Evolutionary conservation across 768 basidiomycete genomes (phyloP).

Genomic region (Porphyrellus cyaneotinctus): DNA sequence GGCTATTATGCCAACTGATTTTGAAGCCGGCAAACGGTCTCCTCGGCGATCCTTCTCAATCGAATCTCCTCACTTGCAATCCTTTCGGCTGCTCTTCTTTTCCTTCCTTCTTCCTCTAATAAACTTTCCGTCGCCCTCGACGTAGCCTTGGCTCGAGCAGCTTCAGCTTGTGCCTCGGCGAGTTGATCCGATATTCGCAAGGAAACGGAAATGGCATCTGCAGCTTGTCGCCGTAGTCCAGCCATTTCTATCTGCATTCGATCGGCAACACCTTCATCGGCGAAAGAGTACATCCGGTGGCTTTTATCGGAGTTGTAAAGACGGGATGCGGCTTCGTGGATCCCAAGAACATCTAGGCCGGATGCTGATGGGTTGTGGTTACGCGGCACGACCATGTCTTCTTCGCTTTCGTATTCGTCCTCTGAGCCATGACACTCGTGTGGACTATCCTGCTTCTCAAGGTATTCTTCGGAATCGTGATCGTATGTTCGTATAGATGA

Average conservation of each 20-base stretch:
- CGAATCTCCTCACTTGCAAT: slow-evolving; percentile 45
- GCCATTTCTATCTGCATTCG: slow-evolving; percentile 64
- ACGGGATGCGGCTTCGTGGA: slow-evolving; percentile 36
- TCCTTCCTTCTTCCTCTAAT: slow-evolving; percentile 56
- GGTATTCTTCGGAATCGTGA: slow-evolving; percentile 37
- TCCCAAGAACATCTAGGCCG: slow-evolving; percentile 36
- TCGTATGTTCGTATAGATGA: slow-evolving; percentile 27
- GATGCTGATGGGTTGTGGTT: slow-evolving; percentile 39
- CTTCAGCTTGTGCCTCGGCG: slow-evolving; percentile 59
- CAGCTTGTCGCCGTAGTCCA: slow-evolving; percentile 58
- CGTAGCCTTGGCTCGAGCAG: slow-evolving; percentile 49
- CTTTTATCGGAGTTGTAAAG: slow-evolving; percentile 38
- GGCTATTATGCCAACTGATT: slow-evolving; percentile 17
- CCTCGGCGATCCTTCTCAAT: slow-evolving; percentile 49
- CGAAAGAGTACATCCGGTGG: slow-evolving; percentile 21
- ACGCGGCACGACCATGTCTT: slow-evolving; percentile 50
- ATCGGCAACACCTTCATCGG: slow-evolving; percentile 48
- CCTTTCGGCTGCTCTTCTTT: slow-evolving; percentile 57
- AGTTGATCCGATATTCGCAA: slow-evolving; percentile 67
- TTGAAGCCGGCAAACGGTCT: slow-evolving; percentile 37
- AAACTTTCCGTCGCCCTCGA: slow-evolving; percentile 53
- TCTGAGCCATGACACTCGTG: slow-evolving; percentile 44
- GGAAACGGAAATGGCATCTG: slow-evolving; percentile 64
- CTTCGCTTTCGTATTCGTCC: slow-evolving; percentile 63
- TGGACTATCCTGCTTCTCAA: slow-evolving; percentile 37